Conservation (phyloP, 2,329 filamentous ascomycete species). For the Aspergillus hiratsukae region DNA sequence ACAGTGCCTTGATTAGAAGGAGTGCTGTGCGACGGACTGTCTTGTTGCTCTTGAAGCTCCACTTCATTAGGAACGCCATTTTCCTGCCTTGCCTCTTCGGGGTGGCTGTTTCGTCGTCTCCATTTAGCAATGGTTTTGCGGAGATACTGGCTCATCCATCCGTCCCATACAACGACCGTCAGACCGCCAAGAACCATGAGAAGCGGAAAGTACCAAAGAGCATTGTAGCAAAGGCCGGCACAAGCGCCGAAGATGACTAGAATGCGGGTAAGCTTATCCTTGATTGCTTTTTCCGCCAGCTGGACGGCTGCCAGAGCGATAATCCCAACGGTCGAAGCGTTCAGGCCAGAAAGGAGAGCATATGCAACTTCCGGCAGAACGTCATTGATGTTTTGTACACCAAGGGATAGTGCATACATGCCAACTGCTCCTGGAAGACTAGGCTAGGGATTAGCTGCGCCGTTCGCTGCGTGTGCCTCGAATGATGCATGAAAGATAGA, state of each 20-base stretch:
- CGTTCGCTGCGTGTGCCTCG: not conserved
- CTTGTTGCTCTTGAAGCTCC: slow-evolving; percentile 9
- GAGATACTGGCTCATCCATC: slow-evolving; percentile 46
- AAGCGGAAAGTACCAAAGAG: slow-evolving; percentile 70
- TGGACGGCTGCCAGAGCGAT: slow-evolving; percentile 66
- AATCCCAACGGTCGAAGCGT: slow-evolving; percentile 67
- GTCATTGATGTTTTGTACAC: slow-evolving; percentile 57
- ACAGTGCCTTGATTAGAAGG: not conserved
- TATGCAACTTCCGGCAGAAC: slow-evolving; percentile 60
- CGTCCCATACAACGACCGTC: slow-evolving; percentile 54
- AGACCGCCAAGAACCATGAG: slow-evolving; percentile 56
- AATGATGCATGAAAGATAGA: not conserved
- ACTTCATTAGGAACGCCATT: not conserved
- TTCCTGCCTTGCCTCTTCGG: slow-evolving; percentile 12
- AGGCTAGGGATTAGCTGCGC: not conserved
- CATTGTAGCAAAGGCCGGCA: slow-evolving; percentile 65
- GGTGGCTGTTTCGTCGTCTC: slow-evolving; percentile 12
- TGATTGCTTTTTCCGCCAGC: slow-evolving; percentile 63
- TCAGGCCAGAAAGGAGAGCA: slow-evolving; percentile 66
- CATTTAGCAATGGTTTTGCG: slow-evolving; percentile 25
- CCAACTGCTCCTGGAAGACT: slow-evolving; percentile 65
- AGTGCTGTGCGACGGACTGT: slow-evolving; percentile 6
- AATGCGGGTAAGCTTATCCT: slow-evolving; percentile 58
- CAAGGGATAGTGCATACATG: slow-evolving; percentile 65
- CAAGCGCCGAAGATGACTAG: slow-evolving; percentile 60